A percentile compares a stretch with the other conserved stretches of the same genome.
Evolutionary conservation across 1,284 basidiomycete genomes (phyloP).

Genomic region (Malassezia dermatis): DNA sequence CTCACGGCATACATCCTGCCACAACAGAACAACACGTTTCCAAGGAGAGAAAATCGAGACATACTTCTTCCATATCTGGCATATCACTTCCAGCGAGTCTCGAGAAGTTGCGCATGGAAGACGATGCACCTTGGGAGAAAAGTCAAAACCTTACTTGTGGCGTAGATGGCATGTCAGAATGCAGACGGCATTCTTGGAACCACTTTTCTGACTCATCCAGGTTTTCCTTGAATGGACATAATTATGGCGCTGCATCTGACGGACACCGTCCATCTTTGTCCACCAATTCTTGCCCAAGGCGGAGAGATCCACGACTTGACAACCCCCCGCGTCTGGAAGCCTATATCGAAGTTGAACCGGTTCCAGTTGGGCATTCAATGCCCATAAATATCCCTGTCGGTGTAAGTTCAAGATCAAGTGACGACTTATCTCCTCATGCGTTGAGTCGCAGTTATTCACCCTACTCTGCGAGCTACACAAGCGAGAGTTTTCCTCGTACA

Average conservation of each 20-base stretch:
- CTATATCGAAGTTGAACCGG: background rate
- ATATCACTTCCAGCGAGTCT: background rate
- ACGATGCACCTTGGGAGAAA: background rate
- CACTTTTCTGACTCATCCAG: background rate
- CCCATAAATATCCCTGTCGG: background rate
- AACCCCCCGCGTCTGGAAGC: background rate
- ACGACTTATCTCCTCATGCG: background rate
- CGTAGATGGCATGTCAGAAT: background rate
- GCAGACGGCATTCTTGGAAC: background rate
- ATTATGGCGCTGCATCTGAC: background rate
- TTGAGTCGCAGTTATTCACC: constrained; percentile 6
- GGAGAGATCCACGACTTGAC: background rate
- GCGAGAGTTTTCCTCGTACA: constrained; percentile 9
- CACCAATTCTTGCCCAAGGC: background rate
- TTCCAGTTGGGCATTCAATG: background rate
- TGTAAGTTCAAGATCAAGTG: background rate
- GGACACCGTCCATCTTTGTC: background rate
- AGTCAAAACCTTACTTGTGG: background rate
- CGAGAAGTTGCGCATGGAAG: background rate
- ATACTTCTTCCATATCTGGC: background rate
- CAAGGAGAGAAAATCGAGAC: background rate
- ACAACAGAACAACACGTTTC: background rate
- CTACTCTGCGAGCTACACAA: constrained; percentile 3
- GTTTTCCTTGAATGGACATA: background rate
- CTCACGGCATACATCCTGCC: background rate